Evolutionary conservation across 495 filamentous ascomycete species (phyloP), one percentile per base, ranked within the genome.

Genomic region (Aspergillus sparsus): DNA sequence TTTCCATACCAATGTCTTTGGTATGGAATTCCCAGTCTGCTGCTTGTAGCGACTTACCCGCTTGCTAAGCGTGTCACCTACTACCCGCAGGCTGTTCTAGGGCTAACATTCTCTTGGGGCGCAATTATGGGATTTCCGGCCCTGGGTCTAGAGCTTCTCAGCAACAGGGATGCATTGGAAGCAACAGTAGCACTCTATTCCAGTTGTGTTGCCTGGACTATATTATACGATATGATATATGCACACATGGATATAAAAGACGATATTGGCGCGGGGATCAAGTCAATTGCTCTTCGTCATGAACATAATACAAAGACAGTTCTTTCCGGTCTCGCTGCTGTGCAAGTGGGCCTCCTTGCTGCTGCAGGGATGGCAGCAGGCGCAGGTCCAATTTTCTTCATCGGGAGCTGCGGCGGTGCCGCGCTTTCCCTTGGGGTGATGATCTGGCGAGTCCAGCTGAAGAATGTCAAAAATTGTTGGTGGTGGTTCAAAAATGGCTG

Each of bases 201-300:
- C 13, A 93, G 89, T 62, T 96, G 93, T 67, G 79, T 96, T 31
- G 86, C 92, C 1, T 98, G 94, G 94, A 97, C 94, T 9, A 84
- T 98, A 44, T 70, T 97, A 57, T 98, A 98, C 67, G 94, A 98
- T 75, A 97, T 96, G 88, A 96, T 98, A 16, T 98, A 98, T 74
- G 94, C 95, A 35, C 93, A 97, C 74, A 97, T 97, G 89, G 94
- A 98, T 63, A 93, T 98, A 71, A 89, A 88, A 68, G 94, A 98
- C 65, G 94, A 98, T 70, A 84, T 85, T 35, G 89, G 89, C 70
- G 93, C 89, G 0, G 94, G 94, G 1, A 96, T 98, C 75, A 98
- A 97, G 77, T 92, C 88, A 64, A 98, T 97, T 68, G 93, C 90
- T 15, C 81, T 98, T 21, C 87, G 88, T 68, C 92, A 98, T 65